Evolutionary conservation across 1,139 yeast species (phyloP), one percentile per base, ranked within the genome.

Genomic region (Diutina ranongensis): DNA sequence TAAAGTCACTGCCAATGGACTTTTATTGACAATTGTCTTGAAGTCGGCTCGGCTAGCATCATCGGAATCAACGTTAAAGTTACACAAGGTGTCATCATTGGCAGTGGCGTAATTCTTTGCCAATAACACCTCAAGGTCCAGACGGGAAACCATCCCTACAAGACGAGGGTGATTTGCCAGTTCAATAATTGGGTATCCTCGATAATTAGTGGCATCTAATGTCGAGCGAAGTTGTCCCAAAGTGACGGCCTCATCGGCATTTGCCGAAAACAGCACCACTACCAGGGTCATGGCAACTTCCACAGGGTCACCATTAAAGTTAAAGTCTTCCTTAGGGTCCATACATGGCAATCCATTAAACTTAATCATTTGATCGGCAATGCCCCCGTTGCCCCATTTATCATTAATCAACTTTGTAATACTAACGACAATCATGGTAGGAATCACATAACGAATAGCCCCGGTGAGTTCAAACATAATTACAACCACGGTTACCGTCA

Each of bases 401-500:
- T 84, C 94, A 51, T 78, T 77, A 27, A 92, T 79, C 42, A 80
- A 65, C 54, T 86, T 84, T 1, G 98, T 88, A n/a, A 83, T 76
- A 1, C 95, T 92, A 1, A 94, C 95, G 0, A 87, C 95, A 46
- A 94, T 83, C 98, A 92, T 92, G 0, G 95, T 87, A 1, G 97
- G 98, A 27, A 92, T 73, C 45, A 92, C 85, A 58, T 86, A 89
- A 45, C 85, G 77, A 45, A 88, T 69, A 1, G 97, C 97, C 20
- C 97, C 97, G 0, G 97, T 92, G 46, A 92, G 68, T 61, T 94
- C 99, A 64, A 92, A 88, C 92, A 94, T 84, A 41, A 94, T 83
- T 8, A 94, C 92, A 1, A 88, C 98, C 10, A 92, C 95, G 0
- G 97, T 82, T 2, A 92, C 84, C 0, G 97, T 88, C 51, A 94